Percentiles rank a stretch among this genome's conserved stretches.
These are phyloP conservation scores for Flaveria trinervia DNA, from an alignment of 129 eudicot species.

Conservation along the genomic window DNA sequence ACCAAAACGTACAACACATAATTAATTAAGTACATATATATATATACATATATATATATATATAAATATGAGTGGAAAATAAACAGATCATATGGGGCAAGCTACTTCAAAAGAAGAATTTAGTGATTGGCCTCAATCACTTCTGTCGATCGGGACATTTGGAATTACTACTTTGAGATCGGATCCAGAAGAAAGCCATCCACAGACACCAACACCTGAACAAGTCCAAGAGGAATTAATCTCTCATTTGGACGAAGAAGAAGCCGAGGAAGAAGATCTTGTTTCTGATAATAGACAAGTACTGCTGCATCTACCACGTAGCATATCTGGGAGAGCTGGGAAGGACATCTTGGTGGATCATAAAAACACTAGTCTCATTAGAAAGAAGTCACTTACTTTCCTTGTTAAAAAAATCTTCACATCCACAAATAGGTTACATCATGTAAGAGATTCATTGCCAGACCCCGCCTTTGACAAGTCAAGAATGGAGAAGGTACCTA, in stretches of 20 bases:
- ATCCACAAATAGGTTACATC: conserved; percentile 40
- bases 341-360: conserved; percentile 36
- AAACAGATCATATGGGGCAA: conserved; percentile 39
- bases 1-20: conserved; percentile 5
- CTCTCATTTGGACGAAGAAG: conserved; percentile 21
- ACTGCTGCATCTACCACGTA: conserved; percentile 21
- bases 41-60: neutral
- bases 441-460: conserved; percentile 47
- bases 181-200: conserved; percentile 32
- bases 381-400: conserved; percentile 65
- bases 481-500: conserved; percentile 67
- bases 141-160: conserved; percentile 83
- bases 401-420: conserved; percentile 61
- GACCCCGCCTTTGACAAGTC: conserved; percentile 51
- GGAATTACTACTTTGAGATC: conserved; percentile 48
- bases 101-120: conserved; percentile 61
- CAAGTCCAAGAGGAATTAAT: conserved; percentile 40
- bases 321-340: conserved; percentile 28
- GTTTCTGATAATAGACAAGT: conserved; percentile 17
- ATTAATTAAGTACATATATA: neutral
- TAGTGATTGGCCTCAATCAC: conserved; percentile 81
- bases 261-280: conserved; percentile 21
- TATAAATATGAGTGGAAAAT: neutral
- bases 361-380: conserved; percentile 37
- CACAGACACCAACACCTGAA: conserved; percentile 34